phyloP scores from a whole-genome alignment of 805 yeast species.

The Ogataea minuta region DNA sequence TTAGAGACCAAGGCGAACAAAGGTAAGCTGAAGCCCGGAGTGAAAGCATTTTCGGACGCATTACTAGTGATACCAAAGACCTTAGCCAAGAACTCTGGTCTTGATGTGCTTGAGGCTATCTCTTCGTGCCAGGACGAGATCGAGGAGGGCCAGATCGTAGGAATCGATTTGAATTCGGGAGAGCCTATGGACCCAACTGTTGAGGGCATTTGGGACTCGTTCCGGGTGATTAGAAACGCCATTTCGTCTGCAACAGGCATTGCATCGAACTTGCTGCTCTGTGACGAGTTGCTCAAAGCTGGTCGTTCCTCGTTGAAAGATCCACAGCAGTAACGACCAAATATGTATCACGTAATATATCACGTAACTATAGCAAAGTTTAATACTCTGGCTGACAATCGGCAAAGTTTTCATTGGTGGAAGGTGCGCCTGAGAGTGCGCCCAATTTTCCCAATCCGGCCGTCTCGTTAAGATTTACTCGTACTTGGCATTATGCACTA shows the following conservation, averaged over 20 bases:
- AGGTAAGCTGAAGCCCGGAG: constrained; percentile 88
- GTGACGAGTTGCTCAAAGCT: constrained; percentile 96
- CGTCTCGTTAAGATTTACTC: no score
- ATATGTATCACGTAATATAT: constrained; percentile 4
- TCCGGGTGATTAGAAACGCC: constrained; percentile 90
- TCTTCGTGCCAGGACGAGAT: constrained; percentile 88
- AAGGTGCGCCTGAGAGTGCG: no score
- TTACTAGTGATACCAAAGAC: constrained; percentile 91
- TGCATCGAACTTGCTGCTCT: constrained; percentile 84
- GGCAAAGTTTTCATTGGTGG: not conserved
- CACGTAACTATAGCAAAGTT: constrained; percentile 1
- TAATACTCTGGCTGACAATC: constrained; percentile 1
- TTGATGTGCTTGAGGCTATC: constrained; percentile 86
- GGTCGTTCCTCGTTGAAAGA: constrained; percentile 87
- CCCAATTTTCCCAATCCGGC: no score
- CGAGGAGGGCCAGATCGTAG: constrained; percentile 77
- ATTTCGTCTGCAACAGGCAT: constrained; percentile 90
- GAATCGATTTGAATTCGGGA: constrained; percentile 86
- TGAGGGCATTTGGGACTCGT: constrained; percentile 97
- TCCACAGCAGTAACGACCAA: constrained; percentile 16
- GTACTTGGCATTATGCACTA: not conserved
- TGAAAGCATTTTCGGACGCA: constrained; percentile 92
- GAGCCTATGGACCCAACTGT: constrained; percentile 93
- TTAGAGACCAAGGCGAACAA: constrained; percentile 56
- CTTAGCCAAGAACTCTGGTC: constrained; percentile 86